Conservation (phyloP, 139 green algal genomes). For the Eudorina sp. region DNA sequence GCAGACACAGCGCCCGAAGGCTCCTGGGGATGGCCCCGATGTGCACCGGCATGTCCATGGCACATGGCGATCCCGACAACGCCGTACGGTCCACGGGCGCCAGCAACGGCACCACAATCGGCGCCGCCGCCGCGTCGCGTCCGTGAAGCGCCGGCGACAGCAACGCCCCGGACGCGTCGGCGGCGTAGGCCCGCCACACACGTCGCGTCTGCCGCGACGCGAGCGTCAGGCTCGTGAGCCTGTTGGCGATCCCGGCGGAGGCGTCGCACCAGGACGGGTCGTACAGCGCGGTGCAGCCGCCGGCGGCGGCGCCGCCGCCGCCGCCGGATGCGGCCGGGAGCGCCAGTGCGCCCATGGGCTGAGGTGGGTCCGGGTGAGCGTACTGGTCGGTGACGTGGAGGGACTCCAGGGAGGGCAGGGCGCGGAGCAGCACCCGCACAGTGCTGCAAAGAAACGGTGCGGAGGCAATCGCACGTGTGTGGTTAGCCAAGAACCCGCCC, state of each 20-base stretch:
- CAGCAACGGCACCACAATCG: neutral
- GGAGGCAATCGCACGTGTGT: too few relatives aligned
- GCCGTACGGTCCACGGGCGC: neutral
- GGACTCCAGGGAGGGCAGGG: constrained; percentile 30
- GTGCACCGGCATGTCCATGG: neutral
- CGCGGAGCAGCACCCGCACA: neutral
- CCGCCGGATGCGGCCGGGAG: neutral
- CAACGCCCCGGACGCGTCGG: neutral
- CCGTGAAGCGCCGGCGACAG: neutral
- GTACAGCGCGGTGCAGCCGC: neutral
- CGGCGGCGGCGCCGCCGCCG: neutral
- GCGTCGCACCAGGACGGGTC: neutral
- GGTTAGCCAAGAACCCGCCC: too few relatives aligned
- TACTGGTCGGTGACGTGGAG: constrained; percentile 35
- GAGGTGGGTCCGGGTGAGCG: neutral
- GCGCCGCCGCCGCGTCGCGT: neutral
- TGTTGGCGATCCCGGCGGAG: neutral
- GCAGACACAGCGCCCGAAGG: constrained; percentile 22
- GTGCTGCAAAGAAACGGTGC: neutral
- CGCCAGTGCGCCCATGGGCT: neutral
- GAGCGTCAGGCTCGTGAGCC: constrained; percentile 11
- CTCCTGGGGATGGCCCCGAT: neutral
- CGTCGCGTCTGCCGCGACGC: neutral
- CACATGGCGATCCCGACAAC: neutral
- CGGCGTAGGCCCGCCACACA: neutral